phyloP scores from a whole-genome alignment of 1,284 basidiomycete species.

The Puccinia sorghi region DNA sequence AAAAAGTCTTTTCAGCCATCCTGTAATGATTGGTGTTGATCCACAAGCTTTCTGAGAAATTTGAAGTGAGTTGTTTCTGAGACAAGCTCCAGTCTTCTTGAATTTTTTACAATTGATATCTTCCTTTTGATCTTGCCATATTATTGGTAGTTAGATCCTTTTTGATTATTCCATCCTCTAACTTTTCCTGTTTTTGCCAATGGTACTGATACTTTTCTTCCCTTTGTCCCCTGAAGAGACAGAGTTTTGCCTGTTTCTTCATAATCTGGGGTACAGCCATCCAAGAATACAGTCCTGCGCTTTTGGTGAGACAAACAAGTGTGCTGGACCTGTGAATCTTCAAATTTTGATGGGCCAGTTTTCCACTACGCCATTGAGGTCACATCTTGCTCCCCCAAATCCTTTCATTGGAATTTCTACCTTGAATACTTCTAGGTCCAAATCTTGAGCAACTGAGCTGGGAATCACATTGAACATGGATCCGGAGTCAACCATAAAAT shows the following conservation, averaged over 20 bases:
- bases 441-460: background rate
- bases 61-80: too few species aligned
- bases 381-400: background rate
- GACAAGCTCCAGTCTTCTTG: too few species aligned
- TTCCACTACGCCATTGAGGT: conserved; percentile 10
- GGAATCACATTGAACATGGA: conserved; percentile 11
- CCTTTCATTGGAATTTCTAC: conserved; percentile 2
- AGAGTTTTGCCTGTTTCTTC: background rate
- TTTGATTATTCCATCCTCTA: background rate
- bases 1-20: too few species aligned
- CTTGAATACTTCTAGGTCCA: conserved; percentile 3
- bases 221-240: background rate
- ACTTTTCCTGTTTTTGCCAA: background rate
- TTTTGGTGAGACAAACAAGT: background rate
- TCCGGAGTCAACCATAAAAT: background rate
- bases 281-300: background rate
- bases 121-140: too few species aligned
- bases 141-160: too few species aligned
- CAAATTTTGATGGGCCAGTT: background rate
- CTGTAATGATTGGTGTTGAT: too few species aligned
- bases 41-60: too few species aligned
- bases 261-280: background rate
- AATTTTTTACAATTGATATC: too few species aligned
- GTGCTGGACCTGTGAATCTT: background rate
- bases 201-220: background rate